Base-by-base conservation (phyloP, 2,329 filamentous ascomycete genomes). In the Scorias spongiosa region DNA sequence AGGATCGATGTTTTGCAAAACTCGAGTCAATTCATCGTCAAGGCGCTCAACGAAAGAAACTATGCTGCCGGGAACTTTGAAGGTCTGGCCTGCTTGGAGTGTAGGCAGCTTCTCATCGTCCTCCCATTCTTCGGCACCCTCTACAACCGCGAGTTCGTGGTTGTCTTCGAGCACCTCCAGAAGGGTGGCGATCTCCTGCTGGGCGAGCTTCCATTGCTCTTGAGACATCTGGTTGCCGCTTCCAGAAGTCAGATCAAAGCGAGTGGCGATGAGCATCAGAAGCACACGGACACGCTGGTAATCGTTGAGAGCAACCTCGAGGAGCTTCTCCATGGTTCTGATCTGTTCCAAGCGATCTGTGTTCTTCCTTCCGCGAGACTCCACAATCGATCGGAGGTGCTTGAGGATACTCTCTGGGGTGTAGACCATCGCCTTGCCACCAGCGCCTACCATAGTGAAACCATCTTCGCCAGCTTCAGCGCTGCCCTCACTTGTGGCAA, bases 351-450 rank as follows among this genome's bases (percentile, higher is more conserved):
- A 62, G 41, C 87, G 81, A 65, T 98, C 91, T 51, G 91, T 95
- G 72, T 96, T 96, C 78, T 98, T 98, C 74, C 94, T 93, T 63
- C 91, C 91, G 71, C 91, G 78, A 46, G 89, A 88, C 70, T 98
- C 91, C 61, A 96, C 74, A 59, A 98, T 96, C 42, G 80, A 77
- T 46, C 89, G 80, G 42, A 98, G 75, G 65, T 96, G 87, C 74
- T 98, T 98, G 65, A 96, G 82, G 60, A 98, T 98, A 64, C 88
- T 91, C 71, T 98, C 91, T 17, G 89, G 84, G 10, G 93, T 98
- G 66, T 93, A 96, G 57, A 84, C 80, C 46, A 96, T 73, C 42
- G 85, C 79, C 64, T 86, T 86, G 52, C 91, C 91, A 54, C 88
- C 85, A 63, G 84, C 84, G 48, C 85, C 86, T 50, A 98, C 86